These are phyloP conservation scores for Cercospora canescens DNA, from an alignment of 2,329 filamentous ascomycete genomes.

Conservation along the genomic window DNA sequence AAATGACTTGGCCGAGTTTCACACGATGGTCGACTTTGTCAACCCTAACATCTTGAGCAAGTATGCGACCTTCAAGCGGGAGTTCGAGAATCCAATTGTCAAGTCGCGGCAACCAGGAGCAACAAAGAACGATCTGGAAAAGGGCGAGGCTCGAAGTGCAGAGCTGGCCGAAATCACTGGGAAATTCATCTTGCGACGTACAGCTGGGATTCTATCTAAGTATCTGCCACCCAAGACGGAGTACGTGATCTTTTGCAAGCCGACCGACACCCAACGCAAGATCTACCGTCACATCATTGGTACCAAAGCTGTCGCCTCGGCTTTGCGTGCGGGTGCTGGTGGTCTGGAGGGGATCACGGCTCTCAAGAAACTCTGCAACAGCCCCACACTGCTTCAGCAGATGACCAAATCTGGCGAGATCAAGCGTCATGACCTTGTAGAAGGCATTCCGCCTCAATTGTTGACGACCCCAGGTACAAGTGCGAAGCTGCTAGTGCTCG, in stretches of 20 bases:
- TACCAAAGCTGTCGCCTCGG: constrained; percentile 63
- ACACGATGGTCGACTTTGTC: constrained; percentile 67
- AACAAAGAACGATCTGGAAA: constrained; percentile 61
- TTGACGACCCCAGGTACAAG: constrained; percentile 60
- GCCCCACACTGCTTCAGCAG: constrained; percentile 61
- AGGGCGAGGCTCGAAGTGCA: constrained; percentile 61
- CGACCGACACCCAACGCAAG: constrained; percentile 60
- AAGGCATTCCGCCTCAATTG: constrained; percentile 54
- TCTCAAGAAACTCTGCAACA: constrained; percentile 74
- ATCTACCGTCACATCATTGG: constrained; percentile 65
- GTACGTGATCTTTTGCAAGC: constrained; percentile 66
- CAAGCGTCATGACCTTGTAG: constrained; percentile 29
- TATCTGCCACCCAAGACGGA: constrained; percentile 68
- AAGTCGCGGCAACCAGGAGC: constrained; percentile 65
- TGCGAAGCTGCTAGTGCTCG: constrained; percentile 66
- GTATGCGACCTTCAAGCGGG: constrained; percentile 62
- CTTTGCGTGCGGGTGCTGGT: constrained; percentile 62
- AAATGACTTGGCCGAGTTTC: constrained; percentile 68
- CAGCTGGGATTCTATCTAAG: constrained; percentile 64
- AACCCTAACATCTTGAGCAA: constrained; percentile 66
- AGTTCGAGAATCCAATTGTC: constrained; percentile 66
- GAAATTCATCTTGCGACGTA: constrained; percentile 66
- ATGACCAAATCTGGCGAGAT: constrained; percentile 43
- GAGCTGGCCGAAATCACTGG: constrained; percentile 62
- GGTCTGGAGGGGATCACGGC: constrained; percentile 70